Percentiles rank a stretch among this genome's conserved stretches.
These are phyloP conservation scores for Podaxis sp. DNA, from an alignment of 768 basidiomycete species.

Conservation along the genomic window DNA sequence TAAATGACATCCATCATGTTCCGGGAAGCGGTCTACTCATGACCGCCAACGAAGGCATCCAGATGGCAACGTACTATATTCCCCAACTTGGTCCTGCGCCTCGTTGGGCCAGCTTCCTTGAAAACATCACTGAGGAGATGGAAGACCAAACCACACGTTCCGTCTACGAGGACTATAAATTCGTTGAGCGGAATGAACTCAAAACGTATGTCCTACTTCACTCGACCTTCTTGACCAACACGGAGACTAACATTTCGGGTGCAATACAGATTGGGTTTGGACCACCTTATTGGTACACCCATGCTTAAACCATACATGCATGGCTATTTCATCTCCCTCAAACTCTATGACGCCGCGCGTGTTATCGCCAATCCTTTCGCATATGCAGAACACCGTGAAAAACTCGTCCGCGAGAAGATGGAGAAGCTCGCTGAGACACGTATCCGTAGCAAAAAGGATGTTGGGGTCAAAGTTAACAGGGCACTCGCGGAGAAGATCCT, in stretches of 20 bases:
- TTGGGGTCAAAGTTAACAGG: conserved; percentile 70
- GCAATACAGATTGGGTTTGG: conserved; percentile 74
- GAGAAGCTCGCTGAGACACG: conserved; percentile 92
- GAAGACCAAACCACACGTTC: conserved; percentile 80
- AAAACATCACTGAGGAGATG: conserved; percentile 98
- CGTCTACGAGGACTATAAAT: conserved; percentile 97
- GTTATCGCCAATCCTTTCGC: conserved; percentile 96
- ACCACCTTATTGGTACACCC: conserved; percentile 92
- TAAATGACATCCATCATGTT: conserved; percentile 89
- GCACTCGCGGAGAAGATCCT: conserved; percentile 83
- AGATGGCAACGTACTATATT: conserved; percentile 92
- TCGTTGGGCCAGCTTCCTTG: conserved; percentile 95
- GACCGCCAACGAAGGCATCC: conserved; percentile 95
- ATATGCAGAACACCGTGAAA: conserved; percentile 92
- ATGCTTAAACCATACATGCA: conserved; percentile 99
- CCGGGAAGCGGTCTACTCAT: conserved; percentile 87
- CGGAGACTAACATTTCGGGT: neutral
- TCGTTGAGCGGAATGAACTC: conserved; percentile 85
- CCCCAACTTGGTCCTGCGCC: conserved; percentile 97
- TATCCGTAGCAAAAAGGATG: conserved; percentile 79
- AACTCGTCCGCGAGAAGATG: conserved; percentile 82
- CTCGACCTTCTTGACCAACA: neutral
- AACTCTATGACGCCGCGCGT: conserved; percentile 93
- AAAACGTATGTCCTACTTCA: conserved; percentile 57
- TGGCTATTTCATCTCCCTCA: conserved; percentile 95